Conservation (phyloP, 176 grass and related monocot genomes). For the Rhynchospora pubera region DNA sequence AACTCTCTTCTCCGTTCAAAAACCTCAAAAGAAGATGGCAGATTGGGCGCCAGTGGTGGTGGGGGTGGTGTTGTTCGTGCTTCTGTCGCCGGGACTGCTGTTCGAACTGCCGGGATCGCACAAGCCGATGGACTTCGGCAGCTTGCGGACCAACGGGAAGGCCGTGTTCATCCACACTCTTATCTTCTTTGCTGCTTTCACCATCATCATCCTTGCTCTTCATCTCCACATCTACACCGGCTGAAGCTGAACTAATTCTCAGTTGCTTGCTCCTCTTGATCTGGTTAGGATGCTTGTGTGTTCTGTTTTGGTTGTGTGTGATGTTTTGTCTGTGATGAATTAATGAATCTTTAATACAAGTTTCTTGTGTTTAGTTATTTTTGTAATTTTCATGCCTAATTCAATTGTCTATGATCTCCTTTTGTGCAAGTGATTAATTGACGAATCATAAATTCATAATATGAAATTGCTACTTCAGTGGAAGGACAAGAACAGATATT, state of each 20-base stretch:
- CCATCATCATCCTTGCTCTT: slow-evolving; percentile 59
- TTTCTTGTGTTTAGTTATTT: not conserved
- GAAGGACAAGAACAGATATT: too few relatives aligned
- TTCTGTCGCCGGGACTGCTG: slow-evolving; percentile 51
- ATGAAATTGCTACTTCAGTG: not conserved
- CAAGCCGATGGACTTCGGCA: slow-evolving; percentile 50
- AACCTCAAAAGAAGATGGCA: slow-evolving; percentile 39
- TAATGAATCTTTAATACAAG: not conserved
- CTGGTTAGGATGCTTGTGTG: not conserved
- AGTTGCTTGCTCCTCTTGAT: slow-evolving; percentile 4
- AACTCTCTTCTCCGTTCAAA: too few relatives aligned
- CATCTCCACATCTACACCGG: slow-evolving; percentile 66
- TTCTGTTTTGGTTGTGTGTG: too few relatives aligned
- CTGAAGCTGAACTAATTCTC: slow-evolving; percentile 18
- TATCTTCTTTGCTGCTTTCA: slow-evolving; percentile 69
- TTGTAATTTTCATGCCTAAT: not conserved
- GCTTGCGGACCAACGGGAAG: slow-evolving; percentile 71
- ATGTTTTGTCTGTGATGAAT: not conserved
- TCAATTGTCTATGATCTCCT: not conserved
- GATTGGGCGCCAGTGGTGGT: slow-evolving; percentile 73
- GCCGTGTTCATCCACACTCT: slow-evolving; percentile 72
- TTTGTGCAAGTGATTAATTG: not conserved
- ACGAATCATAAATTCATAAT: not conserved
- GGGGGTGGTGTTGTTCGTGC: slow-evolving; percentile 70
- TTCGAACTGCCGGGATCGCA: slow-evolving; percentile 58